Evolutionary conservation across 2,329 filamentous ascomycete genomes (phyloP).

Genomic region (Pseudogymnoascus pannorum): DNA sequence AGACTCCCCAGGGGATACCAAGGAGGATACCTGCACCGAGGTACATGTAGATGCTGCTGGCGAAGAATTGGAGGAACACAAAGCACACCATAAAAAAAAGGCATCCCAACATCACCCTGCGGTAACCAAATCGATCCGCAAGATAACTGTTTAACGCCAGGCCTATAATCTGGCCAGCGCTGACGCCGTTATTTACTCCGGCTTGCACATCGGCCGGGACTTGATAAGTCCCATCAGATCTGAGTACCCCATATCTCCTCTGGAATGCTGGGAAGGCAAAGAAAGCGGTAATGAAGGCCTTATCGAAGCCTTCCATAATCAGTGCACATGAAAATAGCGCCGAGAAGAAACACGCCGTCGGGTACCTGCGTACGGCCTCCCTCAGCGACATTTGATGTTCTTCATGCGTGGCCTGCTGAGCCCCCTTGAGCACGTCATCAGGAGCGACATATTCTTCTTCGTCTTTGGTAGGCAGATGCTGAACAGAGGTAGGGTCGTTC

Average conservation of each 20-base stretch:
- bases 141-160: constrained; percentile 19
- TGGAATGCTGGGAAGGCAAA: constrained; percentile 22
- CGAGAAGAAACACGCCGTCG: constrained; percentile 26
- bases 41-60: constrained; percentile 36
- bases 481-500: background rate
- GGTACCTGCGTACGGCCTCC: constrained; percentile 21
- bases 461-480: background rate
- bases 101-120: constrained; percentile 19
- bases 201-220: constrained; percentile 32
- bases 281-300: constrained; percentile 28
- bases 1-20: constrained; percentile 44
- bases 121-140: constrained; percentile 17
- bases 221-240: constrained; percentile 14
- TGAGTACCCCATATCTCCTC: constrained; percentile 16
- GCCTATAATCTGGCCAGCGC: constrained; percentile 19
- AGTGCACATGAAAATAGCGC: constrained; percentile 29
- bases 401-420: constrained; percentile 17
- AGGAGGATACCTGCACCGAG: constrained; percentile 40
- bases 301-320: constrained; percentile 33
- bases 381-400: constrained; percentile 19
- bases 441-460: constrained; percentile 8
- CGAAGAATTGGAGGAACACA: constrained; percentile 41
- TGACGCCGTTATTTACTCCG: constrained; percentile 22
- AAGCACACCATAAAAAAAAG: constrained; percentile 32
- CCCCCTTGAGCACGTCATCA: constrained; percentile 15